Evolutionary conservation across 306 rosid species (phyloP), one percentile per base, ranked within the genome.

Genomic region (Inga leiocalycina): DNA sequence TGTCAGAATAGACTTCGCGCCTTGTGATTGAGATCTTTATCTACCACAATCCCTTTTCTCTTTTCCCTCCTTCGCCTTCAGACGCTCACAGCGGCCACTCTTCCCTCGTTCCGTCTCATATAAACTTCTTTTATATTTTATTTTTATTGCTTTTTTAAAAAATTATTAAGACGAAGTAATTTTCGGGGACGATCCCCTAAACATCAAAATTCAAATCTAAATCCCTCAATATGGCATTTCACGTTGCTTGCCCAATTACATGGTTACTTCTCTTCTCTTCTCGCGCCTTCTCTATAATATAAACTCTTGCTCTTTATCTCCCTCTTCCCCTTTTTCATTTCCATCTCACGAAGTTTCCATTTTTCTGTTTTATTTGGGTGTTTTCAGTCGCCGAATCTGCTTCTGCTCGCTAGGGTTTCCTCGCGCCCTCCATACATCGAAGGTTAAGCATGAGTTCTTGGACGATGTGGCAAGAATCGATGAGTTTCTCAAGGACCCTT

Each of bases 181-280:
- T 79, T 79, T 79, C 3, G 82, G 72, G 75, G 82, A 64, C 64
- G 82, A 79, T 79, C 77, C 66, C 82, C 82, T 79, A 67, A 79
- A 79, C 82, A 67, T 78, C 54, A 89, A 88, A 76, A 90, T 88
- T 89, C 69, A 83, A 90, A 85, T 80, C 85, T 78, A 54, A 76
- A 85, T 84, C 78, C 78, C 85, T 83, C 92, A 85, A 88, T 81
- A 92, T 92, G 96, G 96, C 96, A 85, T 92, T 92, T 92, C 96
- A 92, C 89, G 96, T 90, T 77, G 96, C 91, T 85, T 92, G 96
- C 88, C 93, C 96, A 90, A 90, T 92, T 88, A 92, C 96, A 86
- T 90, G 96, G 96, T 91, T 44, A 69, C 66, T 52, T 6, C 78
- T 84, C 37, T 41, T 71, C 35, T 70, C 48, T 2, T 74, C 62